Percentiles rank a stretch among this genome's conserved stretches.
Conservation (phyloP, 257 asterid genomes). For the Nicotiana paniculata region DNA sequence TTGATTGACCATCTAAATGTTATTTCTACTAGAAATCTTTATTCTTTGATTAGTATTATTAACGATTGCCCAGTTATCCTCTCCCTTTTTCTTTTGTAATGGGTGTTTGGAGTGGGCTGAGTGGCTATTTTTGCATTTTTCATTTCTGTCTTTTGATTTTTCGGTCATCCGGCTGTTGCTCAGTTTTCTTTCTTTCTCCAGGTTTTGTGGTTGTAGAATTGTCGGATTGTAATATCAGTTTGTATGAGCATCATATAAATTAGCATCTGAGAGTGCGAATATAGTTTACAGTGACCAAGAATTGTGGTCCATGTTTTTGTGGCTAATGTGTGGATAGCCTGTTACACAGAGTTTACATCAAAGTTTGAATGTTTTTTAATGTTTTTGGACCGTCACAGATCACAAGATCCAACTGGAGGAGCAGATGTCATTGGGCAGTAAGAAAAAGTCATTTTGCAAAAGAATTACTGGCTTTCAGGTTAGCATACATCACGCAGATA, state of each 20-base stretch:
- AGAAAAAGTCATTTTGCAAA: slow-evolving; percentile 73
- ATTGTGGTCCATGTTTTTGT: background rate
- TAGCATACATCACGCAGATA: slow-evolving; percentile 4
- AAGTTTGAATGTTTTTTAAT: background rate
- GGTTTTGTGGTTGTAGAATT: background rate
- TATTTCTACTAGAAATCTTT: too few species aligned
- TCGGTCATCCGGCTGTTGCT: too few species aligned
- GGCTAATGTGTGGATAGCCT: background rate
- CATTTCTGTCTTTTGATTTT: too few species aligned
- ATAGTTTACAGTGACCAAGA: background rate
- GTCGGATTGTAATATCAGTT: background rate
- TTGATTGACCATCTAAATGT: too few species aligned
- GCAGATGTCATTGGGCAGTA: slow-evolving; percentile 50
- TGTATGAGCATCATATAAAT: background rate
- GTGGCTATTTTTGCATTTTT: too few species aligned
- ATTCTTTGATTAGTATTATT: too few species aligned
- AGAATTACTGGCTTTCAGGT: slow-evolving; percentile 93
- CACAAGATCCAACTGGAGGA: slow-evolving; percentile 50
- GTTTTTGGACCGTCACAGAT: slow-evolving; percentile 1
- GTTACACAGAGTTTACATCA: background rate
- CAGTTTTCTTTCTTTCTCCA: background rate
- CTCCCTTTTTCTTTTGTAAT: too few species aligned
- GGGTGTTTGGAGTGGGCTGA: too few species aligned
- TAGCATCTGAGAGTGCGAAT: background rate
- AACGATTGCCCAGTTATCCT: too few species aligned